These are phyloP conservation scores for Orbilia blumenaviensis DNA, from an alignment of 2,329 filamentous ascomycete genomes.

Conservation along the genomic window DNA sequence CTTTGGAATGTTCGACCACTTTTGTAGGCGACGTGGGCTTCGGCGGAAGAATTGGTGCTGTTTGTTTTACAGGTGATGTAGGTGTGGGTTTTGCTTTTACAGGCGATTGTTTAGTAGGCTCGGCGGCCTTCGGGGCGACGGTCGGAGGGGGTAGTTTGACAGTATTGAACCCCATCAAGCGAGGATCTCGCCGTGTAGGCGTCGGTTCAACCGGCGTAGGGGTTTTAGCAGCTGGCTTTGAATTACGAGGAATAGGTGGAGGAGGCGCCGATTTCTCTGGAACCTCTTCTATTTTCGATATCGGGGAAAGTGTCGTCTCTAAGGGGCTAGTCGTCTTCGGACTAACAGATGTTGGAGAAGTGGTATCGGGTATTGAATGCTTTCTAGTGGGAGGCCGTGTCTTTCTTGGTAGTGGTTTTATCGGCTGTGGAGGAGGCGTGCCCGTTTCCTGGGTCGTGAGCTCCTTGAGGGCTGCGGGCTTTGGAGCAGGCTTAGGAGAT, in stretches of 20 bases:
- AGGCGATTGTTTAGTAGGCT: conserved; percentile 29
- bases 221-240: neutral
- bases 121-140: neutral
- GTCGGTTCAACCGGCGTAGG: neutral
- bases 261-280: conserved; percentile 20
- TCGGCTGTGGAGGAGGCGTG: conserved; percentile 46
- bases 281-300: conserved; percentile 8
- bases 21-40: conserved; percentile 6
- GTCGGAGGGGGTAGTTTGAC: conserved; percentile 41
- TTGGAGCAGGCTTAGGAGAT: conserved; percentile 30
- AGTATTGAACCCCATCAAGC: conserved; percentile 32
- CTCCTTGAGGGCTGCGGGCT: conserved; percentile 24
- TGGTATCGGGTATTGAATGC: conserved; percentile 7
- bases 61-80: conserved; percentile 17
- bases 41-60: neutral
- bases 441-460: conserved; percentile 31
- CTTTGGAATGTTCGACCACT: neutral
- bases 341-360: conserved; percentile 10
- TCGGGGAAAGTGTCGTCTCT: neutral
- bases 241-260: conserved; percentile 28
- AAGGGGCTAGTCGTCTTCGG: conserved; percentile 14
- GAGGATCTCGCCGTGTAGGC: conserved; percentile 29
- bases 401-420: conserved; percentile 34
- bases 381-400: conserved; percentile 19
- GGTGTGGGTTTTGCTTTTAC: neutral